Evolutionary conservation across 1,139 yeast species (phyloP).

Genomic region (Yamadazyma jaroonii): DNA sequence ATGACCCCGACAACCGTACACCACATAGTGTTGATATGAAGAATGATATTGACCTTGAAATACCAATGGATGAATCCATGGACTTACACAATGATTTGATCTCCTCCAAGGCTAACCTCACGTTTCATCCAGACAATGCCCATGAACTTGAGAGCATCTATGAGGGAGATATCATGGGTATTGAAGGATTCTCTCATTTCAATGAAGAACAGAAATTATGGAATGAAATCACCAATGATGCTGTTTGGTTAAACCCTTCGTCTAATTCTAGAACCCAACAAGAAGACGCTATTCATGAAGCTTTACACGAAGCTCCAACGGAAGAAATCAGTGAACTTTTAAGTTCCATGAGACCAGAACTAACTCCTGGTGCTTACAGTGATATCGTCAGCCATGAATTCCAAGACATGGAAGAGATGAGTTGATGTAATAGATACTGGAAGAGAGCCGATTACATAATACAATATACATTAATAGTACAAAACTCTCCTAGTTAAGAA

Average conservation of each 20-base stretch:
- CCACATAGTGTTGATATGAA: neutral
- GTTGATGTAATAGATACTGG: too few species aligned
- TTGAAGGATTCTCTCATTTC: slow-evolving; percentile 43
- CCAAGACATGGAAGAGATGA: slow-evolving; percentile 24
- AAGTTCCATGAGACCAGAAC: slow-evolving; percentile 8
- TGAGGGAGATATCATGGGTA: slow-evolving; percentile 37
- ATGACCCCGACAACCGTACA: neutral
- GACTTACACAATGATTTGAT: neutral
- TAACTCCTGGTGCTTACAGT: slow-evolving; percentile 27
- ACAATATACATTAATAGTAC: neutral
- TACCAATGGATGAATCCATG: neutral
- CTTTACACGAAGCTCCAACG: neutral
- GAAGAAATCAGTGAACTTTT: slow-evolving; percentile 12
- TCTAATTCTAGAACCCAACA: neutral
- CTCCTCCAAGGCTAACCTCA: slow-evolving; percentile 1
- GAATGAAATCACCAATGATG: slow-evolving; percentile 73
- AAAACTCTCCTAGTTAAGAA: slow-evolving; percentile 10
- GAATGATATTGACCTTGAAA: neutral
- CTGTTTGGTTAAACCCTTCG: slow-evolving; percentile 56
- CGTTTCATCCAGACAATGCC: slow-evolving; percentile 14
- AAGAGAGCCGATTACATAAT: too few species aligned
- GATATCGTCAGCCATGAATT: slow-evolving; percentile 42
- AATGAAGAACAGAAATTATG: slow-evolving; percentile 63
- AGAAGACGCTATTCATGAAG: slow-evolving; percentile 1
- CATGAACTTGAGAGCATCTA: slow-evolving; percentile 28